Base-by-base conservation (phyloP, 768 basidiomycete genomes). In the Boletus edulis region DNA sequence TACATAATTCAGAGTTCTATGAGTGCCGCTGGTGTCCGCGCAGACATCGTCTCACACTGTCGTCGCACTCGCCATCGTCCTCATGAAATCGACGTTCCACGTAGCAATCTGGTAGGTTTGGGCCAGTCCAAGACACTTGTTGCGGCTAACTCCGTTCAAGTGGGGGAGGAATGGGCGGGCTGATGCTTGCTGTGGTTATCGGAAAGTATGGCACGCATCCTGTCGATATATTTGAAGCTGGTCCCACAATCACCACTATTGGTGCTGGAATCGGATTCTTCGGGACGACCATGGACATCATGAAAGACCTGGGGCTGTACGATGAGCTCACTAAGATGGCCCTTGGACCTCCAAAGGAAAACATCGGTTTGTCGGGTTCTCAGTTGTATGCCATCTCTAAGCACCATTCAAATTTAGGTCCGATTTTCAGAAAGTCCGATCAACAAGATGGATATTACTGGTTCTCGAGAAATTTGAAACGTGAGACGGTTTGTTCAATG, bases 211-310 rank as follows among this genome's bases (percentile, higher is more conserved):
- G 53, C 46, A 60, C 57, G 2, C 56, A 72, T 10, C 65, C 72
- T 1, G 65, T 80, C 5, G 70, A 74, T n/a, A 57, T 80, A 14
- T 81, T 76, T 56, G 79, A 81, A 49, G 69, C 75, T 10, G 66
- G 76, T 3, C 58, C 73, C 0, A 61, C 62, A 20, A 69, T 81
- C 34, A 69, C 71, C 3, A 75, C 77, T 42, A 65, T 76, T 41
- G 79, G 79, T 9, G 78, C 78, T 20, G 79, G 78, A 1, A 73
- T 81, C 41, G 68, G 65, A 3, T 57, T 85, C 10, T 84, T 75
- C 59, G 73, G 75, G 24, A 77, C 82, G 73, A 66, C 60, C 71
- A 75, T 75, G 74, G 71, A 70, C 13, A 67, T 76, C 7, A 55
- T 80, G 60, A 65, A 72, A 32, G 60, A 67, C 4, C 60, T 80